phyloP scores from a whole-genome alignment of 352 stramenopile species.

The Thalassiosira ordinaria region DNA sequence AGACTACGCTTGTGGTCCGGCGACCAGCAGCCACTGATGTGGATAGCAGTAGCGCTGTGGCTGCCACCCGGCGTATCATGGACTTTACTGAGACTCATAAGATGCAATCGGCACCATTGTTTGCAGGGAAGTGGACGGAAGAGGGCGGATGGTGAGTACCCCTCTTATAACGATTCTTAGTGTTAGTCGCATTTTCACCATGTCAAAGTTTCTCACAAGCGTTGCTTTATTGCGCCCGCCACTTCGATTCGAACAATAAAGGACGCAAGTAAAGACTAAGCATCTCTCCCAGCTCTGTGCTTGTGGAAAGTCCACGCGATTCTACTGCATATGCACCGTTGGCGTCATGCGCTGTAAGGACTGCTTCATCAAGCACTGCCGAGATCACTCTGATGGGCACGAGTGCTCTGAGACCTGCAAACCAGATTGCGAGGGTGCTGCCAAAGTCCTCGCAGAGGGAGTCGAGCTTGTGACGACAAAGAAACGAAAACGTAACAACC shows the following conservation, averaged over 20 bases:
- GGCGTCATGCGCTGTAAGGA: constrained; percentile 51
- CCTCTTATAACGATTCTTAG: too few species aligned
- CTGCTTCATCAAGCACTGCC: constrained; percentile 43
- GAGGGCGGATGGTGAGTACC: constrained; percentile 33
- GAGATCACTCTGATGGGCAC: constrained; percentile 32
- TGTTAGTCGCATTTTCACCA: too few species aligned
- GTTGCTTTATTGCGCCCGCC: too few species aligned
- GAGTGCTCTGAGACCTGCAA: constrained; percentile 11
- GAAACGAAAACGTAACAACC: constrained; percentile 39
- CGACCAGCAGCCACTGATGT: constrained; percentile 13
- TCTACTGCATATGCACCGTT: constrained; percentile 54
- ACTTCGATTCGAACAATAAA: too few species aligned
- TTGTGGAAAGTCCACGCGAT: constrained; percentile 47
- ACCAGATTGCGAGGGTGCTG: constrained; percentile 20
- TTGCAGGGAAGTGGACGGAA: constrained; percentile 44
- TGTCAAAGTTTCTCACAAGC: too few species aligned
- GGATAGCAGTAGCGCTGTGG: constrained; percentile 3
- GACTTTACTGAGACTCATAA: constrained; percentile 42
- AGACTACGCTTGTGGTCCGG: constrained; percentile 29
- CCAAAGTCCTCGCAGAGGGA: constrained; percentile 28
- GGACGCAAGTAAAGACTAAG: constrained; percentile 52
- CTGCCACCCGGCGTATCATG: constrained; percentile 35
- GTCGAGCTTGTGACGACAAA: constrained; percentile 39
- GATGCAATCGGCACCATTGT: constrained; percentile 44
- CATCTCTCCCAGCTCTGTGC: constrained; percentile 47